These are phyloP conservation scores for Stephania japonica DNA, from an alignment of 164 flowering plant genomes.

Conservation along the genomic window DNA sequence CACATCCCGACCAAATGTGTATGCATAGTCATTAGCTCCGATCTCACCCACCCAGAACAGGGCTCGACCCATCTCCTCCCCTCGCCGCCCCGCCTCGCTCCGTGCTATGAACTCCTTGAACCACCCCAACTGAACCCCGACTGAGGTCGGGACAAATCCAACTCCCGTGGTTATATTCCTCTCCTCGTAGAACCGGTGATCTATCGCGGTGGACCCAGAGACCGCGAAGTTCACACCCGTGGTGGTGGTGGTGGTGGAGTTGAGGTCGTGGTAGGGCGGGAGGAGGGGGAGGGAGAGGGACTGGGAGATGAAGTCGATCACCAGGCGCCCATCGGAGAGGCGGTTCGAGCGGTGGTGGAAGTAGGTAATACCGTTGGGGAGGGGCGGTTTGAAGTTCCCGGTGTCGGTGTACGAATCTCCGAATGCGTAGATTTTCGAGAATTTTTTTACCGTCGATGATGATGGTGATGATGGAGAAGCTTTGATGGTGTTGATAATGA, in stretches of 20 bases:
- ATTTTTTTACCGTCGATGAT: neutral
- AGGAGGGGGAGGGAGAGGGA: conserved; percentile 34
- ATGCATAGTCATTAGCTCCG: conserved; percentile 78
- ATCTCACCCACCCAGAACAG: conserved; percentile 87
- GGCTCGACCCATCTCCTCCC: conserved; percentile 39
- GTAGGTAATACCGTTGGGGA: conserved; percentile 31
- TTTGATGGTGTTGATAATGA: neutral
- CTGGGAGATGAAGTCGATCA: conserved; percentile 48
- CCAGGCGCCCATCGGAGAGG: conserved; percentile 47
- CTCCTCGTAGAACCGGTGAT: conserved; percentile 25
- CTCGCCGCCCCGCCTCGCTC: conserved; percentile 31
- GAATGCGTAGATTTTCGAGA: conserved; percentile 41
- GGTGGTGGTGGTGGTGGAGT: conserved; percentile 10
- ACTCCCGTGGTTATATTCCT: conserved; percentile 23
- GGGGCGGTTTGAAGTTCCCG: conserved; percentile 35
- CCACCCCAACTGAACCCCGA: conserved; percentile 54
- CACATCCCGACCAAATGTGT: conserved; percentile 34
- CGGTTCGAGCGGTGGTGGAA: conserved; percentile 33
- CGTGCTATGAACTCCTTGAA: conserved; percentile 44
- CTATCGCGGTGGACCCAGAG: conserved; percentile 47
- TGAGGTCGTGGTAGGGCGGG: conserved; percentile 31
- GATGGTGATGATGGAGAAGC: neutral
- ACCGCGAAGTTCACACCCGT: conserved; percentile 61
- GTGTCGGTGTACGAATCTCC: conserved; percentile 75
- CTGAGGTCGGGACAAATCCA: conserved; percentile 45